Base-by-base conservation (phyloP, 2,329 filamentous ascomycete genomes). In the Curvularia eragrostidis region DNA sequence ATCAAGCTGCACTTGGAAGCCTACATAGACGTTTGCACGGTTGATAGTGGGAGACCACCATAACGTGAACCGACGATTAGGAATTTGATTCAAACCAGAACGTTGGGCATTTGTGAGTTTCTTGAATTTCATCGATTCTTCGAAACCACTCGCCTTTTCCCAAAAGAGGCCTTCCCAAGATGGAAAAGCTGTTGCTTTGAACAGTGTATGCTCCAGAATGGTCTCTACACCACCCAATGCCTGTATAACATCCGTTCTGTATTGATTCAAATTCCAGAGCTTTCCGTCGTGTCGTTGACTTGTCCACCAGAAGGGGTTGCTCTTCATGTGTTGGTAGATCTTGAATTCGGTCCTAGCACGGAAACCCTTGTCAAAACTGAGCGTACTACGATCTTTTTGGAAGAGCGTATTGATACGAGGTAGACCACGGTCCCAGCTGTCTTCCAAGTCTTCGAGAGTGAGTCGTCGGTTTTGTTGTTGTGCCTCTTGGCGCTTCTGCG, bases 251-350 rank as follows among this genome's bases (percentile, higher is more conserved):
- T 99, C 95, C 6, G 95, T 97, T 62, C 95, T 84, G 79, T 98
- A 97, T 1, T 92, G 91, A 65, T 98, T 98, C 52, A 99, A 78
- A 64, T 97, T 97, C 95, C 95, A 99, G 4, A 99, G 79, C 73
- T 98, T 98, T 74, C 95, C 95, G 70, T 99, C 95, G 71, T 99
- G 96, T 38, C 95, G 85, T 77, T 98, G 94, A 70, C 91, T 96
- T 3, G 95, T 99, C 95, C 95, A 99, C 93, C 93, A 97, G 83
- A 98, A 98, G 0, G 95, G 95, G 75, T 98, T 97, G 79, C 90
- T 96, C 86, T 96, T 97, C 94, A 99, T 98, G 59, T 98, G 83
- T 77, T 98, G 94, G 75, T 98, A 99, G 28, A 95, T 89, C 83
- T 99, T 99, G 83, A 99, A 99, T 76, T 99, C 95, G 10, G 94